phyloP scores from a whole-genome alignment of 2,329 filamentous ascomycete species.

The Paecilomyces formosus region DNA sequence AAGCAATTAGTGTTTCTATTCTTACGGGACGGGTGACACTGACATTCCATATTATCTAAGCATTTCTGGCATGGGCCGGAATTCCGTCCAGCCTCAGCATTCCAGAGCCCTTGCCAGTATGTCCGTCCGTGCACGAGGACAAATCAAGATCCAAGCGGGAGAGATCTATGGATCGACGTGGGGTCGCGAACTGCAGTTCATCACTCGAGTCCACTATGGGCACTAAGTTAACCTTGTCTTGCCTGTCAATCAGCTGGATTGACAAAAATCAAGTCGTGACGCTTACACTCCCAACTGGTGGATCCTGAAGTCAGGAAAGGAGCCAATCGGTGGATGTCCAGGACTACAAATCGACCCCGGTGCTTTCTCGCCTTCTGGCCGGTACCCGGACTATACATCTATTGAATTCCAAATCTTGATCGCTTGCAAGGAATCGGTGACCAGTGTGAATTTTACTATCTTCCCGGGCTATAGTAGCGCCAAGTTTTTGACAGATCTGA shows the following conservation, averaged over 20 bases:
- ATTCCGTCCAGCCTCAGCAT: constrained; percentile 26
- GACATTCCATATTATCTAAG: constrained; percentile 16
- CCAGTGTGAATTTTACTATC: not conserved
- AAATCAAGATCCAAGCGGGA: not conserved
- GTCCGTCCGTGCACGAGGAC: constrained; percentile 12
- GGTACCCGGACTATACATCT: not conserved
- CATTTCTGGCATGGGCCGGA: constrained; percentile 24
- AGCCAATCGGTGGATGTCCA: not conserved
- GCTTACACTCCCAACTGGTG: constrained; percentile 20
- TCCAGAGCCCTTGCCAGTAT: constrained; percentile 16
- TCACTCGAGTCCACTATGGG: constrained; percentile 7
- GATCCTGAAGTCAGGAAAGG: constrained; percentile 1
- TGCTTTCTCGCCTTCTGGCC: not conserved
- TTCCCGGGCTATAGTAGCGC: not conserved
- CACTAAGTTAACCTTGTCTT: constrained; percentile 7
- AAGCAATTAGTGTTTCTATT: not conserved
- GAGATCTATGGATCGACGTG: constrained; percentile 1
- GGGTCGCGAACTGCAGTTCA: constrained; percentile 2
- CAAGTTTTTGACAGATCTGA: constrained; percentile 1
- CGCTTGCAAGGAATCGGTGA: not conserved
- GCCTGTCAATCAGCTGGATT: not conserved
- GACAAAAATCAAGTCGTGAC: constrained; percentile 19
- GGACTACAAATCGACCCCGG: not conserved
- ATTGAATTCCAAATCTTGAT: not conserved
- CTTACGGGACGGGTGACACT: constrained; percentile 6